Conservation (phyloP, 306 rosid genomes). For the Trichosanthes truncata region DNA sequence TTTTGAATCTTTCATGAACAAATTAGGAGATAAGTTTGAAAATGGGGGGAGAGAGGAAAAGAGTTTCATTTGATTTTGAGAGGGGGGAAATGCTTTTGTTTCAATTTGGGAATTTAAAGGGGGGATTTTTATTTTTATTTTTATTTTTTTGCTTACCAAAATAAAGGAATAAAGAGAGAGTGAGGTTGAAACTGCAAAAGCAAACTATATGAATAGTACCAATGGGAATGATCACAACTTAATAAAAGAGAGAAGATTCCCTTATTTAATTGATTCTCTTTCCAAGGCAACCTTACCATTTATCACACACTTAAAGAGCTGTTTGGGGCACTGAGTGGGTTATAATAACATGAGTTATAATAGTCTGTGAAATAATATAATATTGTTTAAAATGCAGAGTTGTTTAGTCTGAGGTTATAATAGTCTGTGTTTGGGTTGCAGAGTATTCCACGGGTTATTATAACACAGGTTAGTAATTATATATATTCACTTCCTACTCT, state of each 20-base stretch:
- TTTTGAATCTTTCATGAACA: conserved; percentile 85
- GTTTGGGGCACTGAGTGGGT: no score
- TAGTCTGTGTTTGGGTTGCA: no score
- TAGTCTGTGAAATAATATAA: no score
- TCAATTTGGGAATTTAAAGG: not conserved
- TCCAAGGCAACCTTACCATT: not conserved
- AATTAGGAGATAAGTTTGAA: conserved; percentile 18
- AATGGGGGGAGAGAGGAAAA: conserved; percentile 15
- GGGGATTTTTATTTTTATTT: no score
- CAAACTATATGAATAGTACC: not conserved
- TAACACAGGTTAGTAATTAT: no score
- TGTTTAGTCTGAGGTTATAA: no score
- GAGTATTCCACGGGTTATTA: no score
- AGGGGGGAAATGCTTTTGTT: not conserved
- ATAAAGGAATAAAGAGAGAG: not conserved
- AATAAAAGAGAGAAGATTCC: not conserved
- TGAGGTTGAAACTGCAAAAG: not conserved
- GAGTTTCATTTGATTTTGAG: conserved; percentile 48
- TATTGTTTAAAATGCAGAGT: no score
- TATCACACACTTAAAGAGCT: not conserved
- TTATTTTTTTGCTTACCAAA: no score
- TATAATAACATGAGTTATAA: no score
- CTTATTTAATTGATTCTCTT: not conserved
- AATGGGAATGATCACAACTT: not conserved
- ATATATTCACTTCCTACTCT: not conserved